A percentile compares a stretch with the other conserved stretches of the same genome.
Conservation (phyloP, 2,329 filamentous ascomycete genomes). For the Neonectria coccinea region DNA sequence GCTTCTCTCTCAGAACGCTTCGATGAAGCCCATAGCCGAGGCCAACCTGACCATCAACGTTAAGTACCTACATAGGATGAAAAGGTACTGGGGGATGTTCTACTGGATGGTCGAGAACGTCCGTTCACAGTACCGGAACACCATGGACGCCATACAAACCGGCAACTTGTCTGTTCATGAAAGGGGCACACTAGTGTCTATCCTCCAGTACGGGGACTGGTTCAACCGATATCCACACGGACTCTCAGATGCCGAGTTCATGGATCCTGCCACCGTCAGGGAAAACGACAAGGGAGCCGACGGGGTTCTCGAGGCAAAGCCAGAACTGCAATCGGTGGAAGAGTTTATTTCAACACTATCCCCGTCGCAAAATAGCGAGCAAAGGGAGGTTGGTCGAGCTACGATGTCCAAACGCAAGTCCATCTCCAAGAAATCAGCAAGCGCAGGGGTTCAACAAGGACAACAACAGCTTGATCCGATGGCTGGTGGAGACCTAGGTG, state of each 20-base stretch:
- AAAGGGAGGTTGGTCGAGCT: conserved; percentile 41
- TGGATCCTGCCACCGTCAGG: conserved; percentile 75
- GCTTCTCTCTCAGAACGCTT: conserved; percentile 85
- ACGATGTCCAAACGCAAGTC: conserved; percentile 52
- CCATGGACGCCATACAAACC: conserved; percentile 81
- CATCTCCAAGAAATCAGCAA: conserved; percentile 51
- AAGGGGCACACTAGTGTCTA: conserved; percentile 65
- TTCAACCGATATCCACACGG: conserved; percentile 95
- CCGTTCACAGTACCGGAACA: conserved; percentile 86
- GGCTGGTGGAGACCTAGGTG: conserved; percentile 32
- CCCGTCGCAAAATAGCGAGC: conserved; percentile 67
- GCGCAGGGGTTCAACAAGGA: conserved; percentile 25
- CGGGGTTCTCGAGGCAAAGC: conserved; percentile 87
- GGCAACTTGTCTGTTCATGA: conserved; percentile 66
- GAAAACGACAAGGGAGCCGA: conserved; percentile 86
- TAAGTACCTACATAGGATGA: conserved; percentile 92
- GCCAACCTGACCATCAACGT: conserved; percentile 88
- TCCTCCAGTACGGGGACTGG: conserved; percentile 98
- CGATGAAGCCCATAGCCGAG: conserved; percentile 82
- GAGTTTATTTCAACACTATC: conserved; percentile 90
- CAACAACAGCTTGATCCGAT: conserved; percentile 40
- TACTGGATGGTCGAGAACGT: conserved; percentile 95
- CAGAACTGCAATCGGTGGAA: conserved; percentile 91
- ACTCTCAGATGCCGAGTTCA: conserved; percentile 85
- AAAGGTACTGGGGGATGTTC: conserved; percentile 98